These are phyloP conservation scores for Metschnikowia proteae DNA, from an alignment of 805 yeast genomes.

Conservation along the genomic window DNA sequence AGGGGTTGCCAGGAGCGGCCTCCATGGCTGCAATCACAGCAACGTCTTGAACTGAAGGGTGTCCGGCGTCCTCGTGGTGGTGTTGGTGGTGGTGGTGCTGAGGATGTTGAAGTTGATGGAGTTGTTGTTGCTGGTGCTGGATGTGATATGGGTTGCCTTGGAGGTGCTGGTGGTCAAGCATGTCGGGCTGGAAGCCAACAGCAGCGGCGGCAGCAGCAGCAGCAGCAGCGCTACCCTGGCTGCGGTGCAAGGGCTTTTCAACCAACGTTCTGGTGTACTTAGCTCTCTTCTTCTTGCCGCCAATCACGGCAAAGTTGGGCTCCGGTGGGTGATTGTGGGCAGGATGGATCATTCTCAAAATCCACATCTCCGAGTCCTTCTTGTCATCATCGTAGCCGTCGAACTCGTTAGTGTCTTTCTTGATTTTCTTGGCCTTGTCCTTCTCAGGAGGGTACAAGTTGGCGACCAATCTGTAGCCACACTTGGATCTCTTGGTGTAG, in stretches of 20 bases:
- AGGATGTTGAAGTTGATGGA: slow-evolving; percentile 21
- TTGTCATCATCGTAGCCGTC: slow-evolving; percentile 20
- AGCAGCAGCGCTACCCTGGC: slow-evolving; percentile 19
- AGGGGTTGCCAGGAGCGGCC: slow-evolving; percentile 28
- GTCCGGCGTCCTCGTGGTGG: slow-evolving; percentile 22
- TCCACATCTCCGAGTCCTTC: slow-evolving; percentile 39
- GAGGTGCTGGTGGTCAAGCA: slow-evolving; percentile 23
- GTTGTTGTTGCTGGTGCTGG: slow-evolving; percentile 23
- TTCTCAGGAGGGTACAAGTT: slow-evolving; percentile 41
- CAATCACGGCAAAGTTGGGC: slow-evolving; percentile 26
- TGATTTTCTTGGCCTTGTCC: slow-evolving; percentile 34
- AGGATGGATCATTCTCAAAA: slow-evolving; percentile 45
- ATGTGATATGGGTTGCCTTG: slow-evolving; percentile 20
- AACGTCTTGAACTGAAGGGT: slow-evolving; percentile 37
- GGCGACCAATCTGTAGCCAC: slow-evolving; percentile 42
- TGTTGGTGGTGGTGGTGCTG: slow-evolving; percentile 25
- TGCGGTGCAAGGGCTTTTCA: slow-evolving; percentile 40
- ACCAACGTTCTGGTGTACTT: slow-evolving; percentile 40
- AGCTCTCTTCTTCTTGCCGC: slow-evolving; percentile 36
- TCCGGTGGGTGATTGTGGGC: slow-evolving; percentile 45
- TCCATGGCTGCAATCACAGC: slow-evolving; percentile 43
- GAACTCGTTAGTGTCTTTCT: slow-evolving; percentile 24
- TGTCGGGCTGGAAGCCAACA: slow-evolving; percentile 23
- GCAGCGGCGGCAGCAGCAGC: slow-evolving; percentile 26
- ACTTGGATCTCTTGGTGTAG: slow-evolving; percentile 44